Evolutionary conservation across 2,329 filamentous ascomycete genomes (phyloP).

Genomic region (Aspergillus carbonarius): DNA sequence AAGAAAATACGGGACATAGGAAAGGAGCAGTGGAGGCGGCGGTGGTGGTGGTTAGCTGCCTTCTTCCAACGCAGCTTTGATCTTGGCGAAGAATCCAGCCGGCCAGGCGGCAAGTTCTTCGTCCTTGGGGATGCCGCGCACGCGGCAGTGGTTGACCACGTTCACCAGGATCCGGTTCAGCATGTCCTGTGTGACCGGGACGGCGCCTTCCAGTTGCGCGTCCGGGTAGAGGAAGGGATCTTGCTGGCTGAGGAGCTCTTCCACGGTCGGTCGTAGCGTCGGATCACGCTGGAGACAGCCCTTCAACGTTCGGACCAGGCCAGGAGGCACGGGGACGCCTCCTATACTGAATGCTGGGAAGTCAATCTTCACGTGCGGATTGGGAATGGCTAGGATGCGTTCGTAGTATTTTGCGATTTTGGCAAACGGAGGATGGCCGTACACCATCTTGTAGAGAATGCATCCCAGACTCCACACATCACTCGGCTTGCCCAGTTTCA

Average conservation of each 20-base stretch:
- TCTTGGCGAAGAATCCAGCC: slow-evolving; percentile 49
- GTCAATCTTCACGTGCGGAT: slow-evolving; percentile 49
- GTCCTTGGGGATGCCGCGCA: slow-evolving; percentile 55
- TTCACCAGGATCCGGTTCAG: slow-evolving; percentile 59
- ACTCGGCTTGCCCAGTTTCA: slow-evolving; percentile 93
- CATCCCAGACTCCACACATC: slow-evolving; percentile 97
- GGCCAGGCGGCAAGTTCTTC: slow-evolving; percentile 55
- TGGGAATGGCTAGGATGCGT: slow-evolving; percentile 62
- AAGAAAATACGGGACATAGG: background rate
- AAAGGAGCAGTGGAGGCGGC: background rate
- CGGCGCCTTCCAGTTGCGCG: slow-evolving; percentile 44
- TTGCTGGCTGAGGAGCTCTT: slow-evolving; percentile 54
- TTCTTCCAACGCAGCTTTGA: slow-evolving; percentile 47
- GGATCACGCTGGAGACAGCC: slow-evolving; percentile 61
- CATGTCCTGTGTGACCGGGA: slow-evolving; percentile 57
- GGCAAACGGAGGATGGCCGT: slow-evolving; percentile 91
- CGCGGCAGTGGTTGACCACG: slow-evolving; percentile 60
- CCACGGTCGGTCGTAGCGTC: slow-evolving; percentile 55
- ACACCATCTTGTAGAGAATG: slow-evolving; percentile 97
- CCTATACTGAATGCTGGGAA: slow-evolving; percentile 49
- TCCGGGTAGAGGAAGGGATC: slow-evolving; percentile 62
- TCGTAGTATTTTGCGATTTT: slow-evolving; percentile 87
- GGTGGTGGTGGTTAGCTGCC: background rate
- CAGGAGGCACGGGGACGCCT: slow-evolving; percentile 53
- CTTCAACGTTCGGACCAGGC: slow-evolving; percentile 56